A percentile compares a stretch with the other conserved stretches of the same genome.
These are phyloP conservation scores for Penicillium malachiteum DNA, from an alignment of 495 filamentous ascomycete species.

Conservation along the genomic window DNA sequence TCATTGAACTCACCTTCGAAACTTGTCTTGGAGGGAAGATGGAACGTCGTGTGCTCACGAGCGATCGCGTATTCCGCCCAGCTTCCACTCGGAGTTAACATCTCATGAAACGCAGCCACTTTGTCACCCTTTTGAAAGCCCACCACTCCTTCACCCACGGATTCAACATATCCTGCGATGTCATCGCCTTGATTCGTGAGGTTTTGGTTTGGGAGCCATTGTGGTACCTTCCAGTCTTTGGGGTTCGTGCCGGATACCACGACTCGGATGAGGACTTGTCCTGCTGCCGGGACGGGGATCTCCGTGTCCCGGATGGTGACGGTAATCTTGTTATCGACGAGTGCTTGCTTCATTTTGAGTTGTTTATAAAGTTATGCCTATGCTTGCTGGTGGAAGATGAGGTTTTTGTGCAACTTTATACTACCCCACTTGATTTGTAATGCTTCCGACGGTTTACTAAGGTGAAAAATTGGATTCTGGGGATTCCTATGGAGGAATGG, in stretches of 20 bases:
- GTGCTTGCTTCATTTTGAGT: slow-evolving; percentile 62
- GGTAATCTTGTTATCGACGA: slow-evolving; percentile 50
- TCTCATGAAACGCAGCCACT: slow-evolving; percentile 70
- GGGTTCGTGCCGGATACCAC: slow-evolving; percentile 70
- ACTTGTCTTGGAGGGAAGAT: slow-evolving; percentile 58
- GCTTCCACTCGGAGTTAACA: slow-evolving; percentile 52
- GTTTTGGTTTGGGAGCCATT: slow-evolving; percentile 16
- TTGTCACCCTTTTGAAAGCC: slow-evolving; percentile 67
- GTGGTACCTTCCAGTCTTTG: slow-evolving; percentile 71
- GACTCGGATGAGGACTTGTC: slow-evolving; percentile 71
- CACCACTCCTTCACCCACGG: slow-evolving; percentile 57
- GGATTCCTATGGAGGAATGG: no score
- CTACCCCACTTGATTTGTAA: neutral
- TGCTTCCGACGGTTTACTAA: no score
- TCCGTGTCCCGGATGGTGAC: slow-evolving; percentile 64
- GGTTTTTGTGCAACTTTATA: neutral
- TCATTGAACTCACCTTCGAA: slow-evolving; percentile 58
- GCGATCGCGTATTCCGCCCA: slow-evolving; percentile 73
- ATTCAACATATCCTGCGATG: slow-evolving; percentile 66
- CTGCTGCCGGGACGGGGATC: slow-evolving; percentile 58
- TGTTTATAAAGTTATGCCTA: neutral
- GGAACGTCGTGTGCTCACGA: slow-evolving; percentile 65
- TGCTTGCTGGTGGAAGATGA: neutral
- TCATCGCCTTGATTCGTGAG: slow-evolving; percentile 65
- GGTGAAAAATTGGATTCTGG: no score